Conservation (phyloP, 805 yeast genomes). For the Pichia californica region DNA sequence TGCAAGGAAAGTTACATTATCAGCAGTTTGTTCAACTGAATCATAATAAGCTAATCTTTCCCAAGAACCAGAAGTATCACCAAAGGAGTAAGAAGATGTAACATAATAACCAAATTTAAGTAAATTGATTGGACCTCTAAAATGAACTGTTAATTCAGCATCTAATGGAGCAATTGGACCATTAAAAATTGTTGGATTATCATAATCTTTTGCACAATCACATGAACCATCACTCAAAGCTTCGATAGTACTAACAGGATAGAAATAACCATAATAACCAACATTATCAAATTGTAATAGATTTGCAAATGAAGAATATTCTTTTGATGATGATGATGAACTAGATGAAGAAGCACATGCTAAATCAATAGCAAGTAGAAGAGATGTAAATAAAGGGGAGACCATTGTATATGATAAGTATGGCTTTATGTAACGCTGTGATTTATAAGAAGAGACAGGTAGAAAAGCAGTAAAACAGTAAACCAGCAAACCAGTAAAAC, state of each 20-base stretch:
- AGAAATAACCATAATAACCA: slow-evolving; percentile 50
- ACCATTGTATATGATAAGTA: too few relatives aligned
- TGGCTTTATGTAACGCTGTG: too few relatives aligned
- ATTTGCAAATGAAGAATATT: slow-evolving; percentile 28
- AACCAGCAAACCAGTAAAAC: too few relatives aligned
- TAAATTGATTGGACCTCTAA: slow-evolving; percentile 68
- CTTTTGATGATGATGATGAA: background rate
- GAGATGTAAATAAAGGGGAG: too few relatives aligned
- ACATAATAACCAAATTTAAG: slow-evolving; percentile 56
- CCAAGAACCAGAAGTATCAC: slow-evolving; percentile 44
- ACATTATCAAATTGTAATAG: slow-evolving; percentile 46
- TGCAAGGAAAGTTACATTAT: slow-evolving; percentile 63
- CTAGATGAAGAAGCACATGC: background rate
- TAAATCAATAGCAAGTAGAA: too few relatives aligned
- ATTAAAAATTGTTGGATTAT: slow-evolving; percentile 32
- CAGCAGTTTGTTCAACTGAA: slow-evolving; percentile 39
- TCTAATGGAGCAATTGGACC: slow-evolving; percentile 64
- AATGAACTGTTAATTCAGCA: slow-evolving; percentile 67
- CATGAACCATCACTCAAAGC: slow-evolving; percentile 39
- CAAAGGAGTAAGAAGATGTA: slow-evolving; percentile 34
- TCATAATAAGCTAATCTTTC: slow-evolving; percentile 54
- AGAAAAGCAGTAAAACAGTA: too few relatives aligned
- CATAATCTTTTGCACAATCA: slow-evolving; percentile 36
- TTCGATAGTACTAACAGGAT: slow-evolving; percentile 38
- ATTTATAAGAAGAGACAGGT: too few relatives aligned